Conservation (phyloP, 805 yeast species). For the Monosporozyma siamensis region DNA sequence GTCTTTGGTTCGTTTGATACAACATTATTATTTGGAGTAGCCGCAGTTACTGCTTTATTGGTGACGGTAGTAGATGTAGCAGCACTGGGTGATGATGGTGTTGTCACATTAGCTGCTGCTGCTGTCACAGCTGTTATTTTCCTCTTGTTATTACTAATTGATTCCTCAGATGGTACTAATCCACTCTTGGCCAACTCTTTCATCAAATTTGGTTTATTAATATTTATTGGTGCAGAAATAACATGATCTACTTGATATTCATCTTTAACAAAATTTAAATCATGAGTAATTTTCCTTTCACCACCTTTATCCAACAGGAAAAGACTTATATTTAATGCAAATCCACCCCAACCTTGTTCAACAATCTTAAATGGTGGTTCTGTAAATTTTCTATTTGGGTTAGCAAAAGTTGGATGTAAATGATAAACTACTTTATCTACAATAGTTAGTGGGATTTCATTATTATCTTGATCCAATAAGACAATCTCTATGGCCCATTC, state of each 20-base stretch:
- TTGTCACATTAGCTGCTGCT: no score
- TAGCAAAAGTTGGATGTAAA: constrained; percentile 88
- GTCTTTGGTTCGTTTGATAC: constrained; percentile 29
- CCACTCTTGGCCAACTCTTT: constrained; percentile 75
- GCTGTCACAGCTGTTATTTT: constrained; percentile 14
- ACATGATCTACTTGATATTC: constrained; percentile 70
- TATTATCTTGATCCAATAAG: constrained; percentile 69
- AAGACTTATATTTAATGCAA: constrained; percentile 74
- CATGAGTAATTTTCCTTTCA: constrained; percentile 79
- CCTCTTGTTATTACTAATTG: constrained; percentile 19
- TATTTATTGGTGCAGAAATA: constrained; percentile 51
- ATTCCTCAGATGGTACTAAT: constrained; percentile 35
- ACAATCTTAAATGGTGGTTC: constrained; percentile 78
- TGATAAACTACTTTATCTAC: constrained; percentile 90
- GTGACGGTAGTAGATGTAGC: no score
- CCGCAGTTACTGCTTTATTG: no score
- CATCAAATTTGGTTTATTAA: constrained; percentile 62
- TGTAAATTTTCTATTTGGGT: constrained; percentile 74
- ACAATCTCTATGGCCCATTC: constrained; percentile 79
- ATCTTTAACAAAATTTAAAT: constrained; percentile 74
- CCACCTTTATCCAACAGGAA: constrained; percentile 80
- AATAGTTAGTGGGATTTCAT: constrained; percentile 74
- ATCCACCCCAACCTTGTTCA: constrained; percentile 98
- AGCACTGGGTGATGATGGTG: no score
- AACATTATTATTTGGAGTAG: not conserved